A percentile compares a stretch with the other conserved stretches of the same genome.
These are phyloP conservation scores for Umbellularia californica DNA, from an alignment of 164 flowering plant species.

Conservation along the genomic window DNA sequence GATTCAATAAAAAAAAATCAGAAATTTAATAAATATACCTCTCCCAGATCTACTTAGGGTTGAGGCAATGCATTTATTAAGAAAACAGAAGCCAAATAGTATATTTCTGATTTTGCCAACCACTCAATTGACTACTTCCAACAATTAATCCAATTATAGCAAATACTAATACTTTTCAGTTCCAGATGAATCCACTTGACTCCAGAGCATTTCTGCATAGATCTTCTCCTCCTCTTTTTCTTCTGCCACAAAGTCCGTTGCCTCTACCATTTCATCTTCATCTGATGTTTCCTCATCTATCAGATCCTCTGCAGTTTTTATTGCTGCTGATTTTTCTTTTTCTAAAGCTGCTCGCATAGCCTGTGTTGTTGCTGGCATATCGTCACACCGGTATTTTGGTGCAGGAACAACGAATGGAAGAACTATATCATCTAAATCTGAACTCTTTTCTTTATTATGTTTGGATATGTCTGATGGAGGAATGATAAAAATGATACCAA, in stretches of 20 bases:
- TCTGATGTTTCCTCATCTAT: constrained; percentile 42
- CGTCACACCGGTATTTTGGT: constrained; percentile 54
- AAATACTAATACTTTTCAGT: constrained; percentile 17
- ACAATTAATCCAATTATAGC: background rate
- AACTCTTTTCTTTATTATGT: constrained; percentile 1
- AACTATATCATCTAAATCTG: constrained; percentile 53
- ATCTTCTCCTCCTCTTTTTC: constrained; percentile 69
- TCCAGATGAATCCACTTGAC: constrained; percentile 59
- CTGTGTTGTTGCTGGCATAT: constrained; percentile 67
- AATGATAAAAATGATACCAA: constrained; percentile 67
- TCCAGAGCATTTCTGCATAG: constrained; percentile 75
- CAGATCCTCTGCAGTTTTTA: constrained; percentile 20
- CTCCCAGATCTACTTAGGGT: background rate
- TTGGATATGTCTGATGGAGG: constrained; percentile 42
- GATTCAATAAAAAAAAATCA: background rate
- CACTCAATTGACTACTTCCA: background rate
- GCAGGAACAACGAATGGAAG: constrained; percentile 83
- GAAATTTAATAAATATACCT: background rate
- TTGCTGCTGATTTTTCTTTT: constrained; percentile 20
- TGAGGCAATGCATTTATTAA: background rate
- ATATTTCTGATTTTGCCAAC: background rate
- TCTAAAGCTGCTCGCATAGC: constrained; percentile 68
- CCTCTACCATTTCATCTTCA: constrained; percentile 35
- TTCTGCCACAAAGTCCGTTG: constrained; percentile 25
- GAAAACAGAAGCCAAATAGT: background rate